A percentile compares a stretch with the other conserved stretches of the same genome.
phyloP scores from a whole-genome alignment of 2,329 filamentous ascomycete species.

The Anisogramma anomala region DNA sequence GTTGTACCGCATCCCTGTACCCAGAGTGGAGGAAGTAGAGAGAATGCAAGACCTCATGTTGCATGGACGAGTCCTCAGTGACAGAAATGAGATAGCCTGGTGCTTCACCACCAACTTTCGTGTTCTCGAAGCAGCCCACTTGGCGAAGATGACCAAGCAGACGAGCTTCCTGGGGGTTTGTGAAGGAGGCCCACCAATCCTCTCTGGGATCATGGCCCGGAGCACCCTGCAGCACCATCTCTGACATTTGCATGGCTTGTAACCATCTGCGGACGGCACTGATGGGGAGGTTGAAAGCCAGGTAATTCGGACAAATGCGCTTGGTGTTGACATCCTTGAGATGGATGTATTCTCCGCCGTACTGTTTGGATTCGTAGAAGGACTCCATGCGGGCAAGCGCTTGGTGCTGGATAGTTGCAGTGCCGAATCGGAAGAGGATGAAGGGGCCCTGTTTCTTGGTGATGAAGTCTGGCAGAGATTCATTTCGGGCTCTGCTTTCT shows the following conservation, averaged over 20 bases:
- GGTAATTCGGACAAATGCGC: not conserved
- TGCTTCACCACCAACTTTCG: not conserved
- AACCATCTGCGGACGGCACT: not conserved
- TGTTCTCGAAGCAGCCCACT: not conserved
- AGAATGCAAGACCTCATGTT: not conserved
- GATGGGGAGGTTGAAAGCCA: not conserved
- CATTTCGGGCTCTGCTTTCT: not conserved
- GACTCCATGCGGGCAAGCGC: not conserved
- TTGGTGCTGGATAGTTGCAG: not conserved
- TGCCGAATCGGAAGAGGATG: not conserved
- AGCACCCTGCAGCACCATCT: not conserved
- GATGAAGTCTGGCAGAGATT: not conserved
- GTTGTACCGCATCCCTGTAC: not conserved
- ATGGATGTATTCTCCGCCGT: not conserved
- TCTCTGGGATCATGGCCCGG: not conserved
- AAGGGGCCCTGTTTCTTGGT: conserved; percentile 22
- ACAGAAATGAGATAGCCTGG: conserved; percentile 3
- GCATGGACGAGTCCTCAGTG: not conserved
- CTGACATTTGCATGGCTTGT: not conserved
- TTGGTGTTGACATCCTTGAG: not conserved
- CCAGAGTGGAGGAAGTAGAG: conserved; percentile 2
- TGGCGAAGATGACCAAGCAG: not conserved
- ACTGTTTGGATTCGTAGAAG: not conserved
- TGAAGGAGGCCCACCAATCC: not conserved
- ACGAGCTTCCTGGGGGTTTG: not conserved